These are phyloP conservation scores for Cladophialophora psammophila DNA, from an alignment of 2,329 filamentous ascomycete genomes.

Conservation along the genomic window DNA sequence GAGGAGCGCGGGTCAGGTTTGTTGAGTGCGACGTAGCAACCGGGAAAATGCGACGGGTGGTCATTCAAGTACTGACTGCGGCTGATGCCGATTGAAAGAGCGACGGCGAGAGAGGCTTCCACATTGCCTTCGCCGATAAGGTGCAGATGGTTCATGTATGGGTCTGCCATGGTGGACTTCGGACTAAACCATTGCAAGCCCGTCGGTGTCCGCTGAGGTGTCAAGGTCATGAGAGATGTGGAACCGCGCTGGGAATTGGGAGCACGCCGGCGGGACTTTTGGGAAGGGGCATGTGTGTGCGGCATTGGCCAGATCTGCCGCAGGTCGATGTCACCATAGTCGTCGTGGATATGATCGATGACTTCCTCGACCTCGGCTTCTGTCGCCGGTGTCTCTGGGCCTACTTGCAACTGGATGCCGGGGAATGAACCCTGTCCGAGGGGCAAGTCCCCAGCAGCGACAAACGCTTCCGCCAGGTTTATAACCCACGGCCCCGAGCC, in stretches of 20 bases:
- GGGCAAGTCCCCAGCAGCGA: conserved; percentile 34
- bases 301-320: conserved; percentile 28
- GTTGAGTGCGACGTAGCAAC: conserved; percentile 31
- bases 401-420: conserved; percentile 16
- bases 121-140: conserved; percentile 27
- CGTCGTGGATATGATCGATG: conserved; percentile 21
- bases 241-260: not conserved
- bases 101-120: conserved; percentile 34
- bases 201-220: conserved; percentile 8
- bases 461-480: conserved; percentile 32
- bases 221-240: conserved; percentile 15
- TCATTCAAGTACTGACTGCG: conserved; percentile 37
- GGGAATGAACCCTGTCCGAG: conserved; percentile 14
- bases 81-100: conserved; percentile 26
- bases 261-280: not conserved
- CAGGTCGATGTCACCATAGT: conserved; percentile 32
- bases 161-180: conserved; percentile 14
- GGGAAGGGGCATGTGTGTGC: not conserved
- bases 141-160: conserved; percentile 34
- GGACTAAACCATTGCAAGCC: not conserved
- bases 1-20: conserved; percentile 5
- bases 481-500: conserved; percentile 14
- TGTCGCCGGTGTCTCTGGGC: conserved; percentile 12
- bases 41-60: conserved; percentile 35
- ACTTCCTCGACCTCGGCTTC: not conserved